Evolutionary conservation across 768 basidiomycete genomes (phyloP).

Genomic region (Sistotremastrum niveocremeum): DNA sequence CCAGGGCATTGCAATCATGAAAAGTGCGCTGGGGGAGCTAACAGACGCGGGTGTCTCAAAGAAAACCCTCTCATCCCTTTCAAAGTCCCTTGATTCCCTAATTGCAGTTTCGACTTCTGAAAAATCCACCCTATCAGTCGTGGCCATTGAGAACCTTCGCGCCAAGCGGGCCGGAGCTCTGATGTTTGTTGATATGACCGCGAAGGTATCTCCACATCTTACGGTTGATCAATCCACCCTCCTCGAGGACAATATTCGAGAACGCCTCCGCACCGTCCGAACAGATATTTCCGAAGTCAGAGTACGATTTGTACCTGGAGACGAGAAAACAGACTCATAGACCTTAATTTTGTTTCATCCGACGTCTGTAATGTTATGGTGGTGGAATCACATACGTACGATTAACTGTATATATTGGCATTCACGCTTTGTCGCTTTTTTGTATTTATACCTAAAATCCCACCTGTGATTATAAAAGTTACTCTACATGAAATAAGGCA

Average conservation of each 20-base stretch:
- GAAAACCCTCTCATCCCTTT: slow-evolving; percentile 37
- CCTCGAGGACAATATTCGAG: slow-evolving; percentile 50
- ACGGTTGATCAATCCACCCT: slow-evolving; percentile 43
- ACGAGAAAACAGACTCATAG: slow-evolving; percentile 2
- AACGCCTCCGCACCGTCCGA: slow-evolving; percentile 37
- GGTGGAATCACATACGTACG: too few relatives aligned
- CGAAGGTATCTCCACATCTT: slow-evolving; percentile 45
- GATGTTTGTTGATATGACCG: slow-evolving; percentile 72
- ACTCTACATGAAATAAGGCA: too few relatives aligned
- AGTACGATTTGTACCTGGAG: slow-evolving; percentile 43
- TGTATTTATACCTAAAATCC: too few relatives aligned
- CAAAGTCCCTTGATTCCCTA: slow-evolving; percentile 43
- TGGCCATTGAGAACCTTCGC: slow-evolving; percentile 41
- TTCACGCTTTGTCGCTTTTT: too few relatives aligned
- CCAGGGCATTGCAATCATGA: slow-evolving; percentile 57
- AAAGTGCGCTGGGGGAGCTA: slow-evolving; percentile 64
- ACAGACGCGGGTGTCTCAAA: slow-evolving; percentile 70
- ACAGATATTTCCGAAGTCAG: slow-evolving; percentile 63
- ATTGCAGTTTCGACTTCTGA: slow-evolving; percentile 18
- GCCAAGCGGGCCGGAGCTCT: slow-evolving; percentile 70
- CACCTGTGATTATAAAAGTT: too few relatives aligned
- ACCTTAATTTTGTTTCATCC: too few relatives aligned
- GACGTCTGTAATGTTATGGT: too few relatives aligned
- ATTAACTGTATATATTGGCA: too few relatives aligned
- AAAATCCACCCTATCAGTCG: slow-evolving; percentile 16